Evolutionary conservation across 768 basidiomycete species (phyloP).

Genomic region (Mycena kentingensis): DNA sequence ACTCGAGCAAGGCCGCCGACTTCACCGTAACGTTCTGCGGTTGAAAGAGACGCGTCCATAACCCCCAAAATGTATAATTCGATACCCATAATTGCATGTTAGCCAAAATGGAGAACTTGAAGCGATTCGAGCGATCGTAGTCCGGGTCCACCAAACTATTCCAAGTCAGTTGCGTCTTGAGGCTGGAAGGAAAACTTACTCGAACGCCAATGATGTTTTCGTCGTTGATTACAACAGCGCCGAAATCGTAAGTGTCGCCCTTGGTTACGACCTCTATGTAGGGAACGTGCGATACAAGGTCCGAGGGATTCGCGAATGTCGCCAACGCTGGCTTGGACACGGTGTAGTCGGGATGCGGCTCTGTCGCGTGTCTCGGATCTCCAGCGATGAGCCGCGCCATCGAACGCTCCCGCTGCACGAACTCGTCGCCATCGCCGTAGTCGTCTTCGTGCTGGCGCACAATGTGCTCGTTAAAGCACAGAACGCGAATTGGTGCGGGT

Average conservation of each 20-base stretch:
- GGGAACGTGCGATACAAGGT: not conserved
- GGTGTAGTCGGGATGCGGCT: not conserved
- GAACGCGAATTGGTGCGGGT: not conserved
- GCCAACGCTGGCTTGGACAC: not conserved
- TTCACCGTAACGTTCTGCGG: conserved; percentile 6
- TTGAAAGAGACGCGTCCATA: too few species aligned
- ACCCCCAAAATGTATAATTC: too few species aligned
- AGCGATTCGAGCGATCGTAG: too few species aligned
- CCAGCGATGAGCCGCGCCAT: not conserved
- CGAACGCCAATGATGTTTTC: too few species aligned
- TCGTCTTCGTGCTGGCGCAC: not conserved
- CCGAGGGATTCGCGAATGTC: not conserved
- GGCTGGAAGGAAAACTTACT: too few species aligned
- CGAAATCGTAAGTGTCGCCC: too few species aligned
- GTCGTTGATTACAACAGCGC: too few species aligned
- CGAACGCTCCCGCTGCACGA: not conserved
- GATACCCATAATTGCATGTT: too few species aligned
- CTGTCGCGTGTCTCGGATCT: not conserved
- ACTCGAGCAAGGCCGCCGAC: conserved; percentile 1
- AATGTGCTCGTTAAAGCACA: not conserved
- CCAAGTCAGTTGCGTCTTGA: too few species aligned
- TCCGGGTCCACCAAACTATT: too few species aligned
- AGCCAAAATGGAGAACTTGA: too few species aligned
- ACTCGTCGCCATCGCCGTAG: not conserved
- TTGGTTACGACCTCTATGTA: not conserved